Base-by-base conservation (phyloP, 495 filamentous ascomycete genomes). In the Xylaria intraflava region DNA sequence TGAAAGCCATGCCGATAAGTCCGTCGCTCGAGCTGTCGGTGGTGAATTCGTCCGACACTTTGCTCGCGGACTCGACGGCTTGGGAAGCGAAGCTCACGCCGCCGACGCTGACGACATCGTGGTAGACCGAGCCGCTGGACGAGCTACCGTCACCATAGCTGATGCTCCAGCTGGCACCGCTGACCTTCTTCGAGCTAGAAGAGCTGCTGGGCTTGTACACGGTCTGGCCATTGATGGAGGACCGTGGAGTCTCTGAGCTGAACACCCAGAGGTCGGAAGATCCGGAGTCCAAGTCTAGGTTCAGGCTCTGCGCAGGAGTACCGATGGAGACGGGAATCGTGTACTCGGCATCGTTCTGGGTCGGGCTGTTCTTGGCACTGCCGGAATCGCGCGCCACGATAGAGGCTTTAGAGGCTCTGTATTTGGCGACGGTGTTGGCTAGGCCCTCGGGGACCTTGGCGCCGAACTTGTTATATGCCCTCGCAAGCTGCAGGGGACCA, bases 1-100 rank as follows among this genome's bases (percentile, higher is more conserved):
- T 82, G 71, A 88, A 88, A 33, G 82, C 82, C 19, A 89, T 76
- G 44, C 87, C 87, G n/a, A 90, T 71, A 12, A 90, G 76, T 40
- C 87, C 87, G 49, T 88, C 85, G 59, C 75, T 82, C 59, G 78
- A 69, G 53, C 70, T 72, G 60, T 87, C 81, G 48, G 73, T 52
- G 16, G 67, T 50, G 73, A 89, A 89, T 40, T 78, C 56, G 31
- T 54, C 14, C 42, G 83, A 86, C 65, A 90, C 78, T 8, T 64
- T 61, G 24, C 68, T 69, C 12, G 87, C 87, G 29, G 83, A 78
- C 66, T 88, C 85, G 33, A 90, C 82, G 38, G 83, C 85, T 66
- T 89, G 86, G 38, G 60, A 62, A 6, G 69, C 68, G 36, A 82
- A 82, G 23, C 76, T 78, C 39, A 86, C 75, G 19, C 75, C 76